These are phyloP conservation scores for Calamus simplicifolius DNA, from an alignment of 176 grass and related monocot species.

Conservation along the genomic window DNA sequence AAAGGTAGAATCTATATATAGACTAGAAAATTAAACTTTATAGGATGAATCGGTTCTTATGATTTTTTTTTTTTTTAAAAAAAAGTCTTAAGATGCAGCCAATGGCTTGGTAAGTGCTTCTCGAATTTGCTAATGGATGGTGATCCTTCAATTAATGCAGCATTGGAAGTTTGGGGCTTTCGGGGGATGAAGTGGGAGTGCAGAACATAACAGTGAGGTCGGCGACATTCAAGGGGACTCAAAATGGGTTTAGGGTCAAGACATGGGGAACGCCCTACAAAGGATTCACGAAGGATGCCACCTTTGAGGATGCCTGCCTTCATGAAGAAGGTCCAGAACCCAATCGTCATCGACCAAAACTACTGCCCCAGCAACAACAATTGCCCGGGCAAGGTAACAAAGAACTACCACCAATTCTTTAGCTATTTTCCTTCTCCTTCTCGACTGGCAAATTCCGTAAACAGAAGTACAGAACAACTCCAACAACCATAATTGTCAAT, in stretches of 20 bases:
- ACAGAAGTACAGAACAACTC: slow-evolving; percentile 62
- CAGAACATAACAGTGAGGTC: slow-evolving; percentile 42
- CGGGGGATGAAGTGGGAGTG: slow-evolving; percentile 27
- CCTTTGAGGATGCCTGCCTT: slow-evolving; percentile 20
- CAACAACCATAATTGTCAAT: slow-evolving; percentile 42
- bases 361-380: slow-evolving; percentile 47
- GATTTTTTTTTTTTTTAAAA: too few relatives aligned
- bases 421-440: slow-evolving; percentile 56
- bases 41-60: too few relatives aligned
- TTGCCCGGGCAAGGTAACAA: slow-evolving; percentile 42
- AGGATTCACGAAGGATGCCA: slow-evolving; percentile 25
- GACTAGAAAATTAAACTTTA: too few relatives aligned
- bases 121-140: too few relatives aligned
- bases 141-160: slow-evolving; percentile 18
- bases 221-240: slow-evolving; percentile 29
- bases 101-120: too few relatives aligned
- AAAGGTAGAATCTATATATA: too few relatives aligned
- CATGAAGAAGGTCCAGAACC: slow-evolving; percentile 40
- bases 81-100: too few relatives aligned
- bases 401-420: too few relatives aligned
- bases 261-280: slow-evolving; percentile 41
- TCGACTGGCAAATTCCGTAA: slow-evolving; percentile 60
- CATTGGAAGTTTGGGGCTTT: slow-evolving; percentile 49
- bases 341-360: slow-evolving; percentile 61
- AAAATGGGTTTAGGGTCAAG: slow-evolving; percentile 63